phyloP scores from a whole-genome alignment of 768 basidiomycete genomes.

The Leucogyrophana mollusca region DNA sequence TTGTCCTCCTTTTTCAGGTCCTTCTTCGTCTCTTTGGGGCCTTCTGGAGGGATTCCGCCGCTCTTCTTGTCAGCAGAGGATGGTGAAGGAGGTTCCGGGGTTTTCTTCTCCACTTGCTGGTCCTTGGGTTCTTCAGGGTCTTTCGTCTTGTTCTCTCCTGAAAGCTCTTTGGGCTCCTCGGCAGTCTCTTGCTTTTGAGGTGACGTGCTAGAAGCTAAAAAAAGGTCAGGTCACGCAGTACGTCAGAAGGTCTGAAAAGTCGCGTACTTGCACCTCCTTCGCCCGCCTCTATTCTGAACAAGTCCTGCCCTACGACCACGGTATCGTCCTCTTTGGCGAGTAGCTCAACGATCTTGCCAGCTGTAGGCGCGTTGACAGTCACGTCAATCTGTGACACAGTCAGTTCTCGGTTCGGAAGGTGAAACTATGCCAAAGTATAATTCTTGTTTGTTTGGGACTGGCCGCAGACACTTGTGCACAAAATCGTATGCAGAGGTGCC shows the following conservation, averaged over 20 bases:
- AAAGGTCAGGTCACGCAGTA: conserved; percentile 10
- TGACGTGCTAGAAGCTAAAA: conserved; percentile 30
- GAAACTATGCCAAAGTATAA: not conserved
- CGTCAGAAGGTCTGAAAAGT: not conserved
- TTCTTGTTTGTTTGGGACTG: not conserved
- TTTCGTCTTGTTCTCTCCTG: conserved; percentile 30
- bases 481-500: not conserved
- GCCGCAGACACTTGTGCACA: not conserved
- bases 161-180: conserved; percentile 19
- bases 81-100: conserved; percentile 44
- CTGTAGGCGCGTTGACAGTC: conserved; percentile 87
- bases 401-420: not conserved
- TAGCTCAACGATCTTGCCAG: conserved; percentile 85
- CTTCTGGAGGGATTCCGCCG: conserved; percentile 21
- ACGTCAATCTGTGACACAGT: conserved; percentile 78
- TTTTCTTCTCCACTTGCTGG: conserved; percentile 46
- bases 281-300: conserved; percentile 88
- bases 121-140: conserved; percentile 46
- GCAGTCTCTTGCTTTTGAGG: conserved; percentile 22
- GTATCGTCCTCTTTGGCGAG: conserved; percentile 92
- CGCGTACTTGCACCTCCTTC: conserved; percentile 51
- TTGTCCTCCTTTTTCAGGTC: conserved; percentile 37
- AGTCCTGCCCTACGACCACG: conserved; percentile 91
- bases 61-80: conserved; percentile 27
- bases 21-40: conserved; percentile 34